These are phyloP conservation scores for Vigna nakashimae DNA, from an alignment of 306 rosid species.

Conservation along the genomic window DNA sequence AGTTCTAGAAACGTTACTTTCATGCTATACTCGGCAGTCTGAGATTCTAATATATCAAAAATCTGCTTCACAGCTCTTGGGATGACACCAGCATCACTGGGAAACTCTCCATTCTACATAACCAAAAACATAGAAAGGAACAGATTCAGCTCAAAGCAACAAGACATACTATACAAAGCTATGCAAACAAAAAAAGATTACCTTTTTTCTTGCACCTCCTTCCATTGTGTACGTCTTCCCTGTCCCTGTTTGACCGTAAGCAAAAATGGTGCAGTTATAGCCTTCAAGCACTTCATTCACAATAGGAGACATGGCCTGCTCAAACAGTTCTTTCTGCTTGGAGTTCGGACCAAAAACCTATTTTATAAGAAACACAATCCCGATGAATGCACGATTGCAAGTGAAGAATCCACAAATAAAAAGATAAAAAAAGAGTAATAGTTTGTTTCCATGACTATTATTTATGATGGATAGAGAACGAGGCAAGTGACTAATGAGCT, in stretches of 20 bases:
- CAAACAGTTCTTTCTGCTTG: slow-evolving; percentile 87
- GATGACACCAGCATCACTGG: slow-evolving; percentile 96
- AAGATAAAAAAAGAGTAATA: not conserved
- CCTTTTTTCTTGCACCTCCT: slow-evolving; percentile 99
- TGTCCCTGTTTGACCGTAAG: slow-evolving; percentile 98
- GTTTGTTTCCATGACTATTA: not conserved
- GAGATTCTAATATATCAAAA: slow-evolving; percentile 95
- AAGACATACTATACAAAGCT: slow-evolving; percentile 17
- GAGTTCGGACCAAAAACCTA: slow-evolving; percentile 93
- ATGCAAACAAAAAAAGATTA: slow-evolving; percentile 11
- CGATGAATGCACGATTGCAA: not conserved
- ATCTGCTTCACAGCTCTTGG: slow-evolving; percentile 97
- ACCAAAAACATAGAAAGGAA: slow-evolving; percentile 33
- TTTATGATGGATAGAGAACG: not conserved
- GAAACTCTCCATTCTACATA: slow-evolving; percentile 93
- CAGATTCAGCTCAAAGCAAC: slow-evolving; percentile 4
- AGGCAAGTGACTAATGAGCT: not conserved
- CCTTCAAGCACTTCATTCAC: slow-evolving; percentile 99
- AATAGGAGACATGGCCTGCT: slow-evolving; percentile 91
- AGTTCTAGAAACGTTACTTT: slow-evolving; percentile 97
- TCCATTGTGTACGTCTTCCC: slow-evolving; percentile 99
- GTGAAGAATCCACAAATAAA: not conserved
- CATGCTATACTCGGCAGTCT: slow-evolving; percentile 95
- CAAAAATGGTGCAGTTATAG: slow-evolving; percentile 96
- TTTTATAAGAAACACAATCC: not conserved